A percentile compares a stretch with the other conserved stretches of the same genome.
These are phyloP conservation scores for Pythium periplocum DNA, from an alignment of 352 stramenopile genomes.

Conservation along the genomic window DNA sequence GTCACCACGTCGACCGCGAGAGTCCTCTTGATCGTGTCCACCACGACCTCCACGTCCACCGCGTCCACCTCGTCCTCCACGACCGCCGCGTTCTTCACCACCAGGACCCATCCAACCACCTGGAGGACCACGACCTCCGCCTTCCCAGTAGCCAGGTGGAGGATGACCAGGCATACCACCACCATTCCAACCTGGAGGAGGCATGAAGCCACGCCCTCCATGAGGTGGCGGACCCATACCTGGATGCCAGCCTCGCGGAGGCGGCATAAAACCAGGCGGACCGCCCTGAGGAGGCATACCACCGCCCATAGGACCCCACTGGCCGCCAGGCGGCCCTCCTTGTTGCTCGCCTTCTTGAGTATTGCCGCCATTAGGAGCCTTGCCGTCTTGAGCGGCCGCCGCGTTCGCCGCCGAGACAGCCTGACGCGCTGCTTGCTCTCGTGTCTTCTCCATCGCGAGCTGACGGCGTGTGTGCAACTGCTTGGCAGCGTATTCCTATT, in stretches of 20 bases:
- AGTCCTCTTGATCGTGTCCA: slow-evolving; percentile 13
- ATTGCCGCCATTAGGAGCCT: slow-evolving; percentile 20
- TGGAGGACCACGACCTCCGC: slow-evolving; percentile 27
- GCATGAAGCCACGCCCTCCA: slow-evolving; percentile 23
- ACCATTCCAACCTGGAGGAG: slow-evolving; percentile 40
- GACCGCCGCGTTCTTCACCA: slow-evolving; percentile 14
- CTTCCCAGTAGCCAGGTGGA: slow-evolving; percentile 37
- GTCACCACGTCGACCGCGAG: slow-evolving; percentile 25
- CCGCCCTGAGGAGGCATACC: slow-evolving; percentile 9
- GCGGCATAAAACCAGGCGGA: slow-evolving; percentile 40
- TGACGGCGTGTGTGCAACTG: slow-evolving; percentile 71
- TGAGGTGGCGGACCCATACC: slow-evolving; percentile 50
- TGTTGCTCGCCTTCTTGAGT: slow-evolving; percentile 19
- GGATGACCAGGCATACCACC: slow-evolving; percentile 10
- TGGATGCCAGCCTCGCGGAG: slow-evolving; percentile 62
- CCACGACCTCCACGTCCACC: slow-evolving; percentile 23
- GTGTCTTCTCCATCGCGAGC: slow-evolving; percentile 62
- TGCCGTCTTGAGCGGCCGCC: slow-evolving; percentile 4
- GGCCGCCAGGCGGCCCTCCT: slow-evolving; percentile 18
- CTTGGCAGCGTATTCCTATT: slow-evolving; percentile 70
- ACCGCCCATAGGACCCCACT: slow-evolving; percentile 16
- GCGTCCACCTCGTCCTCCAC: slow-evolving; percentile 27
- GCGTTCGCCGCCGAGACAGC: slow-evolving; percentile 46
- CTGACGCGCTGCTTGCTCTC: slow-evolving; percentile 78
- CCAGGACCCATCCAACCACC: slow-evolving; percentile 53